Percentiles rank a stretch among this genome's conserved stretches.
These are phyloP conservation scores for Pseudopithomyces maydicus DNA, from an alignment of 2,329 filamentous ascomycete species.

Conservation along the genomic window DNA sequence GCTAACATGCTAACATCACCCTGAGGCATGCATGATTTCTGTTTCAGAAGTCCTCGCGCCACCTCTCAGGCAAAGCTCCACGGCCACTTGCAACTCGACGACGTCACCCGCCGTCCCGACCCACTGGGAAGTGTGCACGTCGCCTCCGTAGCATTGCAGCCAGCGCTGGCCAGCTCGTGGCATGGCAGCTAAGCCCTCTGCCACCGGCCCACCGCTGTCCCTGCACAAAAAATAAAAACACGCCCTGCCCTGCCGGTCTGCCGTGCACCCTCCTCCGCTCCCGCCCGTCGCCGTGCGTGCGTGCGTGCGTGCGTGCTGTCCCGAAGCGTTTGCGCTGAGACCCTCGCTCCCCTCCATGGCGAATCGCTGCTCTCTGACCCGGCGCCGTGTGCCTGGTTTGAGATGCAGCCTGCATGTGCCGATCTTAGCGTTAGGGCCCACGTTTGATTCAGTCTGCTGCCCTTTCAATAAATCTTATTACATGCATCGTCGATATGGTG, in stretches of 20 bases:
- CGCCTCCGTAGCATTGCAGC: conserved; percentile 21
- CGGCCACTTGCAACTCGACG: background rate
- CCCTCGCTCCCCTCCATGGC: background rate
- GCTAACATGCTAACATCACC: background rate
- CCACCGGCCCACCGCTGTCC: background rate
- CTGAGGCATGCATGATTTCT: background rate
- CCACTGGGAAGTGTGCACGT: conserved; percentile 10
- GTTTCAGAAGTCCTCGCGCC: background rate
- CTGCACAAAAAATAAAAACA: too few species aligned
- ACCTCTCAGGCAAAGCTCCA: background rate
- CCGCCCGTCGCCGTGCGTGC: too few species aligned
- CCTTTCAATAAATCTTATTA: background rate
- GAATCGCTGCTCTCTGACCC: conserved; percentile 7
- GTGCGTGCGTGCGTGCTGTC: background rate
- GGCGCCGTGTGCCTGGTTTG: conserved; percentile 22
- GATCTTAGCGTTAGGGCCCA: background rate
- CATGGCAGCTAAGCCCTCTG: conserved; percentile 6
- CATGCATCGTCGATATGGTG: background rate
- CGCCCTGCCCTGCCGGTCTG: conserved; percentile 8
- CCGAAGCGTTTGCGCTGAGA: background rate
- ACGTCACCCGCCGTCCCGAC: background rate
- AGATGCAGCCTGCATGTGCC: conserved; percentile 11
- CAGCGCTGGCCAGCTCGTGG: too few species aligned
- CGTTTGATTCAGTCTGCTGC: background rate
- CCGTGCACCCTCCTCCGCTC: background rate